Evolutionary conservation across 176 grass and related monocot genomes (phyloP).

Genomic region (Oryza meridionalis): DNA sequence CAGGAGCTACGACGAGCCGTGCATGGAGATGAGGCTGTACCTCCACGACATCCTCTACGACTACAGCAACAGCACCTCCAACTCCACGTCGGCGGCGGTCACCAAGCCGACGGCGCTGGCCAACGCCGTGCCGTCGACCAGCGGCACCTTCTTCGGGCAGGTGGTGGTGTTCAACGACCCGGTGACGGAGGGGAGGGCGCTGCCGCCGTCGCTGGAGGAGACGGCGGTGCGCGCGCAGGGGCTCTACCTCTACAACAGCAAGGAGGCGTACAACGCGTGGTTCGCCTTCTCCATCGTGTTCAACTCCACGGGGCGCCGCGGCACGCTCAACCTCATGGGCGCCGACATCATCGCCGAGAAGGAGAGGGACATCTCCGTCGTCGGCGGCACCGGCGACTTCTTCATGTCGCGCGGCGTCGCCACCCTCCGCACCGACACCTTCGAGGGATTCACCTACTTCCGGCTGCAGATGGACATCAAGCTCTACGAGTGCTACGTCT

Average conservation of each 20-base stretch:
- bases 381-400: constrained; percentile 46
- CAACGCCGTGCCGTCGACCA: background rate
- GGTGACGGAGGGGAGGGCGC: background rate
- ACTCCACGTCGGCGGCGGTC: constrained; percentile 21
- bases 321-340: constrained; percentile 43
- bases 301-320: constrained; percentile 27
- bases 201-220: background rate
- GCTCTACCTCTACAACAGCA: constrained; percentile 34
- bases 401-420: constrained; percentile 30
- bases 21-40: constrained; percentile 15
- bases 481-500: constrained; percentile 39
- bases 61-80: constrained; percentile 4
- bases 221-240: constrained; percentile 24
- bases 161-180: constrained; percentile 36
- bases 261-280: constrained; percentile 15
- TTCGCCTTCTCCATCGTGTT: constrained; percentile 38
- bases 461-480: constrained; percentile 46
- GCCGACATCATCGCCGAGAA: background rate
- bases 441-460: constrained; percentile 20
- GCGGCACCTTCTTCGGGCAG: constrained; percentile 3
- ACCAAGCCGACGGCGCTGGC: constrained; percentile 18
- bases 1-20: constrained; percentile 2
- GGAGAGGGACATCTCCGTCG: constrained; percentile 37
- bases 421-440: constrained; percentile 19
- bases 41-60: constrained; percentile 39